Base-by-base conservation (phyloP, 2,329 filamentous ascomycete species). In the Diaporthe longicolla region DNA sequence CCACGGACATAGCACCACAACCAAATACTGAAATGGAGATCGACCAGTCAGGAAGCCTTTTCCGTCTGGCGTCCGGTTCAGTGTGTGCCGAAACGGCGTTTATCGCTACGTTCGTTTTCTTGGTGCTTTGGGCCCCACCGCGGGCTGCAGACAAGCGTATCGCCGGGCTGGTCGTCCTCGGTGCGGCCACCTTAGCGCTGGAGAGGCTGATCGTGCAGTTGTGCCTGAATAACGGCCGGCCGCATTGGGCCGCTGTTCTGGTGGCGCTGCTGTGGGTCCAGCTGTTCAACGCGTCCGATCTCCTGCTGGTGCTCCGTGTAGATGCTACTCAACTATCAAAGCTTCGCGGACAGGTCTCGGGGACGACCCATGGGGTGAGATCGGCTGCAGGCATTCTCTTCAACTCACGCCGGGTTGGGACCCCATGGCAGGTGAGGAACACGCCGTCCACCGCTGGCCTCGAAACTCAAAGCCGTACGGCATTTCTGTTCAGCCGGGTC, bases 341-440 rank as follows among this genome's bases (percentile, higher is more conserved):
- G 52, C 26, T 32, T 17, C 52, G 17, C 15, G 52, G 52, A 55
- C 13, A 26, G 52, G 26, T 2, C 26, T 8, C 52, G 6, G 52
- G 52, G 52, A 19, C 52, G 26, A 2, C 8, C 26, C 9, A 26
- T 26, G 24, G 52, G 15, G 52, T 55, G 26, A 55, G 52, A 21
- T 55, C 52, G 26, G 52, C 52, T 29, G 26, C 8, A 32, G 26
- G 52, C 26, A 32, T 55, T 32, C 52, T 55, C 26, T 55, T 55
- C 52, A 55, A 55, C 52, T 55, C 52, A 19, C 52, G 52, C 52
- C 52, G 52, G 24, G 52, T 55, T 32, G 52, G 52, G 26, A 55
- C 52, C 26, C 52, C 52, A 6, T 55, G 52, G 52, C 52, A 55
- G 52, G 52, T 55, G 1, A 55, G 15, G 52, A 55, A 55, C 3